A percentile compares a stretch with the other conserved stretches of the same genome.
Conservation (phyloP, 208 protist genomes). For the Vickermania ingenoplastis region DNA sequence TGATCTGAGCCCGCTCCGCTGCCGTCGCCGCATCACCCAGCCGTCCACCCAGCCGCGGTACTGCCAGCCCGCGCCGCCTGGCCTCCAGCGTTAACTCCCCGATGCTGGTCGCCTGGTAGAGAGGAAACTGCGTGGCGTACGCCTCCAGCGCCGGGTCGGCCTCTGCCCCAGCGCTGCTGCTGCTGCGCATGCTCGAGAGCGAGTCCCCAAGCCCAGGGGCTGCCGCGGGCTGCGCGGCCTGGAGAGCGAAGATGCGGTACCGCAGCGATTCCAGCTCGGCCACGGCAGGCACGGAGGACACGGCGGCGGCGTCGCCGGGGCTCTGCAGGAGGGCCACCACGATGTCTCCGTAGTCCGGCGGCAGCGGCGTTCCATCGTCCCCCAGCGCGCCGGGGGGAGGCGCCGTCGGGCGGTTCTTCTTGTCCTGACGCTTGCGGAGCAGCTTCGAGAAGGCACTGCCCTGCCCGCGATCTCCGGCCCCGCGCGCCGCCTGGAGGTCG, state of each 20-base stretch:
- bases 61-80: constrained; percentile 2
- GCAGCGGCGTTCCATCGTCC: constrained; percentile 13
- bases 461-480: constrained; percentile 4
- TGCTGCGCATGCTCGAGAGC: not conserved
- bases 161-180: not conserved
- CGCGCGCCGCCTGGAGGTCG: constrained; percentile 1
- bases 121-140: constrained; percentile 24
- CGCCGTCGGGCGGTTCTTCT: constrained; percentile 9
- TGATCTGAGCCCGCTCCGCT: not conserved
- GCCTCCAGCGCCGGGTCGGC: not conserved
- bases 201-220: constrained; percentile 11
- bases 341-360: constrained; percentile 66
- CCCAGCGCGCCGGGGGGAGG: constrained; percentile 13
- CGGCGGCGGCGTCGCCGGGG: constrained; percentile 32
- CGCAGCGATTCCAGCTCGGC: constrained; percentile 69
- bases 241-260: constrained; percentile 67
- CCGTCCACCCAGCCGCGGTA: not conserved
- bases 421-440: constrained; percentile 5
- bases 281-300: constrained; percentile 46
- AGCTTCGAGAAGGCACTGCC: constrained; percentile 20
- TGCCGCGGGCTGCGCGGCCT: constrained; percentile 36
- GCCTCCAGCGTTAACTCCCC: constrained; percentile 55
- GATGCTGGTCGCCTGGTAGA: constrained; percentile 57
- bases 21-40: not conserved
- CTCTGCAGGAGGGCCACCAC: constrained; percentile 67